Evolutionary conservation across 2,329 filamentous ascomycete species (phyloP).

Genomic region (Aspergillus ustus): DNA sequence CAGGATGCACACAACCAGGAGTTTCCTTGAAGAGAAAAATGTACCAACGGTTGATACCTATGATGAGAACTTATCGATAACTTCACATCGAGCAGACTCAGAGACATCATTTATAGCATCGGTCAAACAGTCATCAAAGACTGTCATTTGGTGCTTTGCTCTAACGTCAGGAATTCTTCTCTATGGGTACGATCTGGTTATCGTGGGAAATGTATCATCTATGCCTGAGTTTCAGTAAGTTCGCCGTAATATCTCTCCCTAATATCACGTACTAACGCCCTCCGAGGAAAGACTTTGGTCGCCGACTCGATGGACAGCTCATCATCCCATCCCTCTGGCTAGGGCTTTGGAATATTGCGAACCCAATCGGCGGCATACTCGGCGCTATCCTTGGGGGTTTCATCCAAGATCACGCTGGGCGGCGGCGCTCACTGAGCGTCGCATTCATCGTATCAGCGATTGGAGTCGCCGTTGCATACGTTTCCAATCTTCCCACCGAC

Average conservation of each 20-base stretch:
- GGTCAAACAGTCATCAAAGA: slow-evolving; percentile 17
- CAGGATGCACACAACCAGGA: neutral
- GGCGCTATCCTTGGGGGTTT: slow-evolving; percentile 45
- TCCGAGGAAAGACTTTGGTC: slow-evolving; percentile 36
- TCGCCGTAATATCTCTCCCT: neutral
- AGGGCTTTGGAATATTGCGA: slow-evolving; percentile 50
- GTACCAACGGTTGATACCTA: neutral
- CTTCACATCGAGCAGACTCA: neutral
- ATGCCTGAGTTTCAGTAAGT: slow-evolving; percentile 29
- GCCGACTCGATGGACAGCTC: slow-evolving; percentile 33
- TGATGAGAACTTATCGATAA: neutral
- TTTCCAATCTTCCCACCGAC: slow-evolving; percentile 35
- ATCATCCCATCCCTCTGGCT: slow-evolving; percentile 53
- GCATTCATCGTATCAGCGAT: slow-evolving; percentile 45
- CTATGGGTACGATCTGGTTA: slow-evolving; percentile 38
- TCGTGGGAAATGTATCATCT: slow-evolving; percentile 35
- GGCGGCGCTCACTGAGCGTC: slow-evolving; percentile 41
- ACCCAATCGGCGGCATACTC: slow-evolving; percentile 45
- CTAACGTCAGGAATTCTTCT: slow-evolving; percentile 33
- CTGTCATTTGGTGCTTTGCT: slow-evolving; percentile 25
- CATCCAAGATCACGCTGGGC: slow-evolving; percentile 48
- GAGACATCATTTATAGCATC: slow-evolving; percentile 9
- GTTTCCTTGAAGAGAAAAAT: neutral
- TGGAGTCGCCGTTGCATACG: slow-evolving; percentile 43
- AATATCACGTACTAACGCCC: slow-evolving; percentile 3